phyloP scores from a whole-genome alignment of 2,329 filamentous ascomycete genomes.

The Trichoderma atrobrunneum region DNA sequence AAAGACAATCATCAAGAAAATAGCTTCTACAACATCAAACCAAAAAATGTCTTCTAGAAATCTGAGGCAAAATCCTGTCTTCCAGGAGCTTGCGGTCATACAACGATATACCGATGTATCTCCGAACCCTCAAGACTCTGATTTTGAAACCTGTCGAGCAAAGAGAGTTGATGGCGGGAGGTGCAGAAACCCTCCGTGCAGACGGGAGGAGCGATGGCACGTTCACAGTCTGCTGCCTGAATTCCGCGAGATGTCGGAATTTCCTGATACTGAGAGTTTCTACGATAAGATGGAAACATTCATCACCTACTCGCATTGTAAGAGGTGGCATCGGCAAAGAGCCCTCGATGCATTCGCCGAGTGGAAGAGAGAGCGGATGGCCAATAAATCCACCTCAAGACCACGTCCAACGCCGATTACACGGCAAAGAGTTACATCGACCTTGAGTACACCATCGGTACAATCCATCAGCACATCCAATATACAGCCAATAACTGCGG shows the following conservation, averaged over 20 bases:
- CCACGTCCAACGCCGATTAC: not conserved
- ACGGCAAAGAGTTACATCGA: not conserved
- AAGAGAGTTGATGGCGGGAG: constrained; percentile 3
- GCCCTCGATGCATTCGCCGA: not conserved
- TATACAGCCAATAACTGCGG: not conserved
- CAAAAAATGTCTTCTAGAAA: not conserved
- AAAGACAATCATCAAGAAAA: not conserved
- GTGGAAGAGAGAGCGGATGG: not conserved
- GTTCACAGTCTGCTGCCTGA: not conserved
- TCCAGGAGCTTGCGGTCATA: not conserved
- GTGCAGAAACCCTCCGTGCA: not conserved
- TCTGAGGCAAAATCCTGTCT: not conserved
- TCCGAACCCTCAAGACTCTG: not conserved
- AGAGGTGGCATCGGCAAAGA: not conserved
- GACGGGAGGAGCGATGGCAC: not conserved
- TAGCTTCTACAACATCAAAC: not conserved
- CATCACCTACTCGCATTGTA: constrained; percentile 1
- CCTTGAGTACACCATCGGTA: not conserved
- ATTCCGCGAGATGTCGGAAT: not conserved
- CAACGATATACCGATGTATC: constrained; percentile 2
- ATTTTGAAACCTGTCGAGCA: constrained; percentile 3
- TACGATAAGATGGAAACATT: constrained; percentile 1
- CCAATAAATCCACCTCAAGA: not conserved
- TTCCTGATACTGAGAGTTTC: constrained; percentile 1
- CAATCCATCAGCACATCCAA: not conserved